Percentiles rank a stretch among this genome's conserved stretches.
Conservation (phyloP, 805 yeast genomes). For the Cyberlindnera misumaiensis region DNA sequence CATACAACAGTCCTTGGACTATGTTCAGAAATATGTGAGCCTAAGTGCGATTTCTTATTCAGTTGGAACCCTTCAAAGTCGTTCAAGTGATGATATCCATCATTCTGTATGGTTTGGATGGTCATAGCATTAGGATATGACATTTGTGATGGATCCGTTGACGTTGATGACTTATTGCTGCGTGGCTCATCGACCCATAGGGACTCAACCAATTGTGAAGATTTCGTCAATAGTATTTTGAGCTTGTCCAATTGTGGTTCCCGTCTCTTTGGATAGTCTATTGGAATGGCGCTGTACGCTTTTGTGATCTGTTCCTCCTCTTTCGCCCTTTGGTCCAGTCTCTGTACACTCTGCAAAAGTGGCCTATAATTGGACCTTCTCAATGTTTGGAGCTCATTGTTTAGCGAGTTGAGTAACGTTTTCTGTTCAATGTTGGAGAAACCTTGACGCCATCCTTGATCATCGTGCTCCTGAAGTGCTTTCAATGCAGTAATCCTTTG, state of each 20-base stretch:
- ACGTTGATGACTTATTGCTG: slow-evolving; percentile 1
- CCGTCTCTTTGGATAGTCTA: background rate
- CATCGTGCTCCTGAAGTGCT: slow-evolving; percentile 9
- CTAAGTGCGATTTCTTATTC: too few relatives aligned
- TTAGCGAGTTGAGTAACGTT: slow-evolving; percentile 17
- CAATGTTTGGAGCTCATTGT: slow-evolving; percentile 15
- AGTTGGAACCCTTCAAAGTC: too few relatives aligned
- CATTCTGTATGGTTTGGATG: too few relatives aligned
- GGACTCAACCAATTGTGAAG: background rate
- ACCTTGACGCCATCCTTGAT: slow-evolving; percentile 1
- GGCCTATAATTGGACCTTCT: slow-evolving; percentile 18
- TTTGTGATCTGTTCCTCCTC: background rate
- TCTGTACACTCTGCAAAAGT: slow-evolving; percentile 6
- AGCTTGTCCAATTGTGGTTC: background rate
- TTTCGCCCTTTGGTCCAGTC: slow-evolving; percentile 1
- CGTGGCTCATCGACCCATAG: slow-evolving; percentile 3
- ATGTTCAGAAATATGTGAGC: too few relatives aligned
- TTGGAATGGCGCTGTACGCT: background rate
- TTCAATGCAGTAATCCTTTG: slow-evolving; percentile 17
- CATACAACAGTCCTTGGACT: too few relatives aligned
- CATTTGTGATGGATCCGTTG: too few relatives aligned
- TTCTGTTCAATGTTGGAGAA: slow-evolving; percentile 19
- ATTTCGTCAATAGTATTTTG: background rate
- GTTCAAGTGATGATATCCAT: too few relatives aligned
- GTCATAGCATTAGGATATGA: too few relatives aligned